Evolutionary conservation across 305 asterid genomes (phyloP), one percentile per base, ranked within the genome.

Genomic region (Rubia occidens): DNA sequence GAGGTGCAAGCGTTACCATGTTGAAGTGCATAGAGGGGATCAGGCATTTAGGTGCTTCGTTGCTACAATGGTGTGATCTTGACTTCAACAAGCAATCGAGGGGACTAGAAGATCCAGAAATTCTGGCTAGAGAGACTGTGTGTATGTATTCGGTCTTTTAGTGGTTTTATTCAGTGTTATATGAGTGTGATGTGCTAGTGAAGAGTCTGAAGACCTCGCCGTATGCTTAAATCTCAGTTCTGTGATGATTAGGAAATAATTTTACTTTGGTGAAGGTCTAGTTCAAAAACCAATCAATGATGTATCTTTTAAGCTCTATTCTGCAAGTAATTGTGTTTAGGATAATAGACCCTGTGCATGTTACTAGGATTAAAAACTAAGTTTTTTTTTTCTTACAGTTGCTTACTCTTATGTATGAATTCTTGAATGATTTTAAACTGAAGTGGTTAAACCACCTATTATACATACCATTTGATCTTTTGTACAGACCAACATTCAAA

Each of bases 61-160:
- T 89, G 79, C 84, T 85, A 77, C 89, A 80, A 79, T 94, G 97
- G 74, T 94, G 90, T 79, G 96, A 90, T 78, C 81, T 82, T 68
- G 96, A 77, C 18, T 74, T 81, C 70, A 74, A 83, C 73, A 85
- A 84, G 70, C 99, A 86, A 84, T 68, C 93, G 60, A 76, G 88
- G 85, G 91, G 90, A 80, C 85, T 91, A 20, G 95, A 90, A 69
- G 96, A 94, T 84, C 97, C 98, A 70, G 96, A 90, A 76, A 85
- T 89, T 77, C 96, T 94, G 62, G 97, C 99, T 0, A 77, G 96
- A 71, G 97, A 90, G 86, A 94, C 97, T 42, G 97, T 89, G 80
- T 94, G 99, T 94, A 94, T 81, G 97, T 81, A 72, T 67, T 11
- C 53, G 55, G 35, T 51, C 63, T 37, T 3, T 6, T 7, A 58